Base-by-base conservation (phyloP, 768 basidiomycete genomes). In the Hygrophorus pudorinus region DNA sequence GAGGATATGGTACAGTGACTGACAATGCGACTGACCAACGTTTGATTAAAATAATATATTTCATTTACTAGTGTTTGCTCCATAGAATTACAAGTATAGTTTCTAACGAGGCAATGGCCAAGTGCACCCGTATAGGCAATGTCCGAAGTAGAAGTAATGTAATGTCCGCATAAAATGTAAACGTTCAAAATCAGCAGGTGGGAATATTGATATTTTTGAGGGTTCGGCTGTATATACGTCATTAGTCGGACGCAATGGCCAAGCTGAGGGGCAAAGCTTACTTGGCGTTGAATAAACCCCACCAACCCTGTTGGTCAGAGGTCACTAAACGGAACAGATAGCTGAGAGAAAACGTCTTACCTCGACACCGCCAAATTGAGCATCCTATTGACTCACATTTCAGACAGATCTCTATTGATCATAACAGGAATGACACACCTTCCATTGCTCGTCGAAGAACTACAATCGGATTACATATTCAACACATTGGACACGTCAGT, bases 371-470 rank as follows among this genome's bases (percentile, higher is more conserved):
- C 89, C 90, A 51, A 75, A 93, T 56, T 71, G 56, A 1, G 50
- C 55, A 53, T 75, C 74, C 76, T 81, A 51, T 45, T 4, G 17
- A 12, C 41, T 29, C 44, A 44, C 14, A 17, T 18, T 40, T 53
- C 44, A 38, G 47, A 20, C 34, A 24, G 11, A 13, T 6, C 11
- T 21, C 24, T 20, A 35, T 30, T 20, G 16, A 51, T 35, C 38
- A 27, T 11, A 45, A 39, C 27, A 17, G 10, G 11, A 51, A 50
- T 7, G 21, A 48, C 71, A 54, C 51, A 74, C 77, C 70, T 91
- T 89, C 89, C 87, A 92, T 27, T 67, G 62, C 60, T 91, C 85
- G 56, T 93, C 89, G 48, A 75, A 78, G 57, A 69, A 79, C 73
- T 87, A 59, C 44, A 63, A n/a, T 27, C 2, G 33, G 35, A 31